Evolutionary conservation across 2,329 filamentous ascomycete species (phyloP).

Genomic region (Hypoxylon sp.): DNA sequence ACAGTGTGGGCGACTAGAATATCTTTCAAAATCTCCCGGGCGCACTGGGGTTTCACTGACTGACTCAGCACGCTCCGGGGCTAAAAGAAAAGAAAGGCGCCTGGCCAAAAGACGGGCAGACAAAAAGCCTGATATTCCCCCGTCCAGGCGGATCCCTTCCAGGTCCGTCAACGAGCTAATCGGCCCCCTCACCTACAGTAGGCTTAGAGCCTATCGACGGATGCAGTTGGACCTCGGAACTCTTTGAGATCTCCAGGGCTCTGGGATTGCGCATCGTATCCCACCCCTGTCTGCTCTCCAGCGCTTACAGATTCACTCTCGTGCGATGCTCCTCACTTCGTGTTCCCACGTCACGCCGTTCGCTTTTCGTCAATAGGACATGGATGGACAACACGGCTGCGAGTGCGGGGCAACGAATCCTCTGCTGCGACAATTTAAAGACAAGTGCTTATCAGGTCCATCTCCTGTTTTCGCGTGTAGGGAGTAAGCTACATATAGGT

Average conservation of each 20-base stretch:
- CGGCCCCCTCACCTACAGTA: constrained; percentile 33
- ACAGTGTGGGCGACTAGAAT: constrained; percentile 16
- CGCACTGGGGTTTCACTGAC: constrained; percentile 30
- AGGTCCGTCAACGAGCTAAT: constrained; percentile 38
- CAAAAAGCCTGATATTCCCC: constrained; percentile 27
- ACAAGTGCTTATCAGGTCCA: constrained; percentile 12
- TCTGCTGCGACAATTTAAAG: constrained; percentile 30
- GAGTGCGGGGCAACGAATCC: constrained; percentile 26
- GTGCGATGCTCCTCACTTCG: constrained; percentile 39
- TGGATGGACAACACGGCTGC: constrained; percentile 30
- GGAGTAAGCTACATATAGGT: constrained; percentile 15
- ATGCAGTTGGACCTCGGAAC: constrained; percentile 36
- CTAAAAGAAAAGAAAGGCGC: constrained; percentile 15
- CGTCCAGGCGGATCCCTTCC: constrained; percentile 40
- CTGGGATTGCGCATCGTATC: constrained; percentile 39
- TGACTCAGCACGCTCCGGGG: constrained; percentile 26
- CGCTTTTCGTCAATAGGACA: constrained; percentile 31
- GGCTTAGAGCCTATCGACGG: constrained; percentile 40
- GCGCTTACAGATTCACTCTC: constrained; percentile 35
- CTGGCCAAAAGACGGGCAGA: constrained; percentile 7
- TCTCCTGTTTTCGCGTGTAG: constrained; percentile 22
- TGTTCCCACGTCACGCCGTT: constrained; percentile 38
- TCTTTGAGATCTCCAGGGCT: constrained; percentile 38
- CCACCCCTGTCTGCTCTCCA: constrained; percentile 22
- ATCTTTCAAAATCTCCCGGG: background rate